Percentiles rank a stretch among this genome's conserved stretches.
These are phyloP conservation scores for Pseudotulostoma volvatum DNA, from an alignment of 495 filamentous ascomycete genomes.

Conservation along the genomic window DNA sequence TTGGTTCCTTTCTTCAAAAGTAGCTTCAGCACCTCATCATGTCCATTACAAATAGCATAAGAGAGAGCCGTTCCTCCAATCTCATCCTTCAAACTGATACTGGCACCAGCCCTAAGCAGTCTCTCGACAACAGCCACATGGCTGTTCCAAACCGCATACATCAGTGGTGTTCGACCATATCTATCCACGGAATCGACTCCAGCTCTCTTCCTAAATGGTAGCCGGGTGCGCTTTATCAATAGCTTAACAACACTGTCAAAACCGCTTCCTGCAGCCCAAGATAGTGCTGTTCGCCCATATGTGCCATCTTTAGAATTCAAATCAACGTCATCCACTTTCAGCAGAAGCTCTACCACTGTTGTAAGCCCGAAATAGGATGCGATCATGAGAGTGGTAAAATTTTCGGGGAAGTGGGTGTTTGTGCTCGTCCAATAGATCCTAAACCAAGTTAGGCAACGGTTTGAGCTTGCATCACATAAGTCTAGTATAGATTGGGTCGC, in stretches of 20 bases:
- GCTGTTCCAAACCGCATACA: slow-evolving; percentile 10
- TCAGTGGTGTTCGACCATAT: slow-evolving; percentile 8
- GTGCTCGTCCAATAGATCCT: slow-evolving; percentile 8
- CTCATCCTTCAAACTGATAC: slow-evolving; percentile 4
- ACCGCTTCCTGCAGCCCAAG: slow-evolving; percentile 11
- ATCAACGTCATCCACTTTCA: slow-evolving; percentile 6
- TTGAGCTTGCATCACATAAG: slow-evolving; percentile 6
- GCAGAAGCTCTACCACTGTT: slow-evolving; percentile 6
- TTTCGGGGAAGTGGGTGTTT: slow-evolving; percentile 7
- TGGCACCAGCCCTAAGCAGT: slow-evolving; percentile 9
- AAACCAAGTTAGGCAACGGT: slow-evolving; percentile 2
- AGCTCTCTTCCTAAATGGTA: slow-evolving; percentile 2
- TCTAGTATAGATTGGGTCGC: slow-evolving; percentile 6
- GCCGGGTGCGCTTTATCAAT: slow-evolving; percentile 3
- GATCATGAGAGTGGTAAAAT: slow-evolving; percentile 3
- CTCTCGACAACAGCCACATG: slow-evolving; percentile 7
- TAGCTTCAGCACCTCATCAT: slow-evolving; percentile 14
- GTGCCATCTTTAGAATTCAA: slow-evolving; percentile 8
- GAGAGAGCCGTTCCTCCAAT: slow-evolving; percentile 10
- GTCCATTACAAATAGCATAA: too few species aligned
- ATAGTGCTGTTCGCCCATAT: slow-evolving; percentile 9
- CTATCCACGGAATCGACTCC: slow-evolving; percentile 5
- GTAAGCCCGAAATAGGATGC: slow-evolving; percentile 8
- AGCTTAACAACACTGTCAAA: slow-evolving; percentile 9
- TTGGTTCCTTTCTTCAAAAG: too few species aligned